Conservation (phyloP, 805 yeast species). For the Isabelozyma rhagii region DNA sequence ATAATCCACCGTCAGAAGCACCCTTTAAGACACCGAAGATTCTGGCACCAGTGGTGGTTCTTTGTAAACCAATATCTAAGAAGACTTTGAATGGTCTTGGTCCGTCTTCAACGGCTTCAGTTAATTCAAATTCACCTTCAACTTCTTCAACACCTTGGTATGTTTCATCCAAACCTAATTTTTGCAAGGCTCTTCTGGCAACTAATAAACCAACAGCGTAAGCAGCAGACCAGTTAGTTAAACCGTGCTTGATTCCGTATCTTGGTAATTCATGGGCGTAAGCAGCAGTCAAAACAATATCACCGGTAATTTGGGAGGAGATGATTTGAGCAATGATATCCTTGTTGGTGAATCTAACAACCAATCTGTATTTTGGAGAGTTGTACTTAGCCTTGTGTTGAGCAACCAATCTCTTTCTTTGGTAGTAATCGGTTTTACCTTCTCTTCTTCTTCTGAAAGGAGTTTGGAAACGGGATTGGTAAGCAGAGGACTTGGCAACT, state of each 20-base stretch:
- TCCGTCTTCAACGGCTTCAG: slow-evolving; percentile 98
- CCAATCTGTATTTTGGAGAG: slow-evolving; percentile 99
- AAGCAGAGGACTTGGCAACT: slow-evolving; percentile 78
- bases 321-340: slow-evolving; percentile 98
- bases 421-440: slow-evolving; percentile 99
- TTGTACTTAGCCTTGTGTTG: slow-evolving; percentile 99
- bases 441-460: slow-evolving; percentile 99
- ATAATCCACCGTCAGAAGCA: slow-evolving; percentile 99
- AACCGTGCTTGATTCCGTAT: slow-evolving; percentile 97
- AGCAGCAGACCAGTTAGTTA: slow-evolving; percentile 99
- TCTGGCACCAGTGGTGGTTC: slow-evolving; percentile 99
- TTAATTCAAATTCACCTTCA: slow-evolving; percentile 97
- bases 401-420: slow-evolving; percentile 98
- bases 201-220: slow-evolving; percentile 97
- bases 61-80: slow-evolving; percentile 98
- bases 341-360: slow-evolving; percentile 99
- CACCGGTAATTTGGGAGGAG: slow-evolving; percentile 97
- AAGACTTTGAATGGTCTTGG: slow-evolving; percentile 99
- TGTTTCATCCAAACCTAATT: slow-evolving; percentile 97
- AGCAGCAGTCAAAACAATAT: slow-evolving; percentile 93
- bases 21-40: slow-evolving; percentile 99
- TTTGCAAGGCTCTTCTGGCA: slow-evolving; percentile 98
- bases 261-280: slow-evolving; percentile 98
- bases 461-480: slow-evolving; percentile 99
- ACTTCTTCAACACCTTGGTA: slow-evolving; percentile 99